A percentile compares a stretch with the other conserved stretches of the same genome.
Evolutionary conservation across 257 asterid genomes (phyloP).

Genomic region (Nicotiana paniculata): DNA sequence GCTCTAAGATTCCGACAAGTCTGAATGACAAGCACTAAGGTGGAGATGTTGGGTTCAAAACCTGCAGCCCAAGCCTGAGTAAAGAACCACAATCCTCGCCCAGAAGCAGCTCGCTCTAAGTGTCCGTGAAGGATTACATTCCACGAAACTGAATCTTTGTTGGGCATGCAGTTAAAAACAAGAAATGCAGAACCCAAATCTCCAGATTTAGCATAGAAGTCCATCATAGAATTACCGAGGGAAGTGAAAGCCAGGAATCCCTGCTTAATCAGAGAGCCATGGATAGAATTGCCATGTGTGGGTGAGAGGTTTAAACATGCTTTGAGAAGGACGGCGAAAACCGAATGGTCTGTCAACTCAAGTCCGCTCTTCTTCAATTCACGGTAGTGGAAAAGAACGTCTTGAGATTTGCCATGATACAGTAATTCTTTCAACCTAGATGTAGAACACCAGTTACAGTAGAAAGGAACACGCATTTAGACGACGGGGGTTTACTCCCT

Average conservation of each 20-base stretch:
- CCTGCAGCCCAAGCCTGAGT: conserved; percentile 39
- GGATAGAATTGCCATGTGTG: conserved; percentile 46
- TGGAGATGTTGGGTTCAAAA: conserved; percentile 76
- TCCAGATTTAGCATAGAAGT: conserved; percentile 69
- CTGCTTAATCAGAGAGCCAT: conserved; percentile 54
- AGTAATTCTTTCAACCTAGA: conserved; percentile 38
- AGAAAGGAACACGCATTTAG: conserved; percentile 33
- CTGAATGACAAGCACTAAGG: conserved; percentile 61
- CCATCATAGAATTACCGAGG: conserved; percentile 59
- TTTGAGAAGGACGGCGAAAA: conserved; percentile 58
- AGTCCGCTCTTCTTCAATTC: conserved; percentile 32
- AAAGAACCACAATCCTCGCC: conserved; percentile 46
- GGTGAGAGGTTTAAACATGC: conserved; percentile 44
- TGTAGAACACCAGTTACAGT: conserved; percentile 24
- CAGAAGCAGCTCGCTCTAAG: conserved; percentile 33
- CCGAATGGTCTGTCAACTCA: conserved; percentile 40
- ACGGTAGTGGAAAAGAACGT: conserved; percentile 39
- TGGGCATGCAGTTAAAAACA: conserved; percentile 40
- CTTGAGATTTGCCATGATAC: conserved; percentile 47
- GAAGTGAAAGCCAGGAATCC: conserved; percentile 56
- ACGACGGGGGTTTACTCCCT: background rate
- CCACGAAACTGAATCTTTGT: conserved; percentile 77
- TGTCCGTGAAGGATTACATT: conserved; percentile 63
- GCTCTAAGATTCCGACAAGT: conserved; percentile 38
- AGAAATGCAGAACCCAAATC: conserved; percentile 33